phyloP scores from a whole-genome alignment of 257 asterid genomes.

The Rehmannia glutinosa region DNA sequence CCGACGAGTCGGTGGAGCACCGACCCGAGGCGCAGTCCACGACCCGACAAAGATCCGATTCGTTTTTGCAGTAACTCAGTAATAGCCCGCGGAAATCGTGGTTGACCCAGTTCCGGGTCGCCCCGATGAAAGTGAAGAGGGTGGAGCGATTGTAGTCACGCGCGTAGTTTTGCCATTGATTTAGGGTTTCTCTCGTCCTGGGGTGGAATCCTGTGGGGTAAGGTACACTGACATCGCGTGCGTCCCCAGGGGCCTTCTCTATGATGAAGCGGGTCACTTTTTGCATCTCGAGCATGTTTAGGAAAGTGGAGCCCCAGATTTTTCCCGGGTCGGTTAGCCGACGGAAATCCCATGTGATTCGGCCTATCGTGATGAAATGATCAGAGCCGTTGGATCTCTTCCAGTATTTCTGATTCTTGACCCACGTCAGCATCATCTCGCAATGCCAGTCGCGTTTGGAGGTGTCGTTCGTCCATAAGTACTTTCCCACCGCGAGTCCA shows the following conservation, averaged over 20 bases:
- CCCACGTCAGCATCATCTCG: conserved; percentile 46
- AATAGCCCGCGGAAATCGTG: conserved; percentile 33
- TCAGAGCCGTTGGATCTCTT: conserved; percentile 40
- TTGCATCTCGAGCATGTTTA: conserved; percentile 53
- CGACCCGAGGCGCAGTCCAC: conserved; percentile 35
- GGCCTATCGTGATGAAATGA: conserved; percentile 50
- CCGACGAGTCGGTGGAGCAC: conserved; percentile 31
- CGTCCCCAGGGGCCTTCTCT: conserved; percentile 35
- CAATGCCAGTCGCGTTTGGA: conserved; percentile 39
- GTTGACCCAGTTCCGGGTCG: conserved; percentile 22
- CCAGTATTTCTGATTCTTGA: conserved; percentile 29
- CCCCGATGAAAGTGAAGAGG: conserved; percentile 39
- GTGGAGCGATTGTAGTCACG: conserved; percentile 18
- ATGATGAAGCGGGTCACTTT: conserved; percentile 40
- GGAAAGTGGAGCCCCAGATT: conserved; percentile 52
- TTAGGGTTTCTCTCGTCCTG: background rate
- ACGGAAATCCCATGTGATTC: conserved; percentile 77
- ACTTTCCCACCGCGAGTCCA: conserved; percentile 56
- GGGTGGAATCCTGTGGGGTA: conserved; percentile 53
- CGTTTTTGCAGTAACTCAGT: conserved; percentile 29
- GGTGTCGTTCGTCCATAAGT: conserved; percentile 54
- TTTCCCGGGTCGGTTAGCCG: conserved; percentile 37
- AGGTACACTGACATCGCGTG: conserved; percentile 34
- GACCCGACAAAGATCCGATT: conserved; percentile 26
- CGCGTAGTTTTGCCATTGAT: conserved; percentile 31